Percentiles rank a stretch among this genome's conserved stretches.
These are phyloP conservation scores for Sclerospora graminicola DNA, from an alignment of 352 stramenopile genomes.

Conservation along the genomic window DNA sequence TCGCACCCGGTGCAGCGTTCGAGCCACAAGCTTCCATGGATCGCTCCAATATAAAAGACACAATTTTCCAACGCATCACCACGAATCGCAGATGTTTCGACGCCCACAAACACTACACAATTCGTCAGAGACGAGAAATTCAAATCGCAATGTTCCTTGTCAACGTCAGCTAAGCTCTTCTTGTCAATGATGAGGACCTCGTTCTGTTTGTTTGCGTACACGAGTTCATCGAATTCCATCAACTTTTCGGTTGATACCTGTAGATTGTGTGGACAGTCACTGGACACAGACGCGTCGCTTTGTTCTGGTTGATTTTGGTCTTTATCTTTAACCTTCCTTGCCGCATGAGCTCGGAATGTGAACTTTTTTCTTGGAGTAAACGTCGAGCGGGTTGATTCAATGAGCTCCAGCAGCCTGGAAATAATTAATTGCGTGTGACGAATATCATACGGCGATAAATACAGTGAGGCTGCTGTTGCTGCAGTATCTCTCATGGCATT, in stretches of 20 bases:
- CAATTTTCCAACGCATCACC: constrained; percentile 60
- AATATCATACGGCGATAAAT: constrained; percentile 81
- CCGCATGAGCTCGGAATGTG: constrained; percentile 41
- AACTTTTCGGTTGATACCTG: neutral
- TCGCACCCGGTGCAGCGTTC: constrained; percentile 66
- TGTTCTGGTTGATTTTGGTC: constrained; percentile 14
- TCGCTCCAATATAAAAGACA: constrained; percentile 59
- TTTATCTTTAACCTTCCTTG: constrained; percentile 14
- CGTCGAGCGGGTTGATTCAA: constrained; percentile 51
- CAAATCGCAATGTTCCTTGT: constrained; percentile 44
- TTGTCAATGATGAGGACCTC: constrained; percentile 64
- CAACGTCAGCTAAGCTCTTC: constrained; percentile 27
- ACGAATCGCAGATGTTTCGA: constrained; percentile 68
- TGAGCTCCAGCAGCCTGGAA: constrained; percentile 41
- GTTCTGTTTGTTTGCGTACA: constrained; percentile 42
- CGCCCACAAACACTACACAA: constrained; percentile 55
- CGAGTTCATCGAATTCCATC: constrained; percentile 40
- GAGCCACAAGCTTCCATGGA: constrained; percentile 80
- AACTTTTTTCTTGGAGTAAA: constrained; percentile 84
- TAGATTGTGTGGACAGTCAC: constrained; percentile 3
- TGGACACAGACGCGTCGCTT: neutral
- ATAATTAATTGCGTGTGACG: constrained; percentile 68
- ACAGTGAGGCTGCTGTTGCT: constrained; percentile 59
- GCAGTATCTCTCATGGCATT: constrained; percentile 47
- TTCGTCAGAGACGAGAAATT: constrained; percentile 62